Conservation (phyloP, 768 basidiomycete genomes). For the Xanthoconium stramineum region DNA sequence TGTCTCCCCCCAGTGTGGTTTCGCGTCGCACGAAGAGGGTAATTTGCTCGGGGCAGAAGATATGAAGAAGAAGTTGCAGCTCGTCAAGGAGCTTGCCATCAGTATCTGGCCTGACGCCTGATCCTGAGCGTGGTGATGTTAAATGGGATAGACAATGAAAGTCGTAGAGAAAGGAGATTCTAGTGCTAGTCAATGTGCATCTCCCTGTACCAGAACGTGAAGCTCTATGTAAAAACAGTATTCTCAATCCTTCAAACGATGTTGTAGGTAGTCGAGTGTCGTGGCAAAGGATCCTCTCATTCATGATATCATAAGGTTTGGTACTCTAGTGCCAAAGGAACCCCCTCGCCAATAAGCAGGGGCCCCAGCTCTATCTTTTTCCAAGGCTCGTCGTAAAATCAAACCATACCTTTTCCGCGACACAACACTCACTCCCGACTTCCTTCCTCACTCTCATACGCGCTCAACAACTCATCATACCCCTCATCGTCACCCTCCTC, state of each 20-base stretch:
- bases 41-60: constrained; percentile 38
- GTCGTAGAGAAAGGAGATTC: too few species aligned
- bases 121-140: background rate
- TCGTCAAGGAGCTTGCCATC: constrained; percentile 36
- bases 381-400: background rate
- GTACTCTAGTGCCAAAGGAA: background rate
- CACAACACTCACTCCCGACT: constrained; percentile 24
- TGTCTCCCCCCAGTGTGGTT: constrained; percentile 52
- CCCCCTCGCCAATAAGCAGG: constrained; percentile 2
- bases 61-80: constrained; percentile 28
- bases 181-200: too few species aligned
- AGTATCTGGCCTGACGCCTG: constrained; percentile 34
- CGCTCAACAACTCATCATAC: constrained; percentile 74
- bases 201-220: too few species aligned
- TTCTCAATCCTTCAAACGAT: background rate
- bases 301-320: background rate
- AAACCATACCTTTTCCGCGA: background rate
- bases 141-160: too few species aligned
- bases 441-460: constrained; percentile 76
- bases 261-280: background rate
- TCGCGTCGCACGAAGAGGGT: constrained; percentile 45
- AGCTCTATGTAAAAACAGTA: background rate
- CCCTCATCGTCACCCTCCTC: constrained; percentile 77
- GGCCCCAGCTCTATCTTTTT: background rate
- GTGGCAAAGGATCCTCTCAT: background rate